Evolutionary conservation across 495 filamentous ascomycete species (phyloP), one percentile per base, ranked within the genome.

Genomic region (Penicillium goetzii): DNA sequence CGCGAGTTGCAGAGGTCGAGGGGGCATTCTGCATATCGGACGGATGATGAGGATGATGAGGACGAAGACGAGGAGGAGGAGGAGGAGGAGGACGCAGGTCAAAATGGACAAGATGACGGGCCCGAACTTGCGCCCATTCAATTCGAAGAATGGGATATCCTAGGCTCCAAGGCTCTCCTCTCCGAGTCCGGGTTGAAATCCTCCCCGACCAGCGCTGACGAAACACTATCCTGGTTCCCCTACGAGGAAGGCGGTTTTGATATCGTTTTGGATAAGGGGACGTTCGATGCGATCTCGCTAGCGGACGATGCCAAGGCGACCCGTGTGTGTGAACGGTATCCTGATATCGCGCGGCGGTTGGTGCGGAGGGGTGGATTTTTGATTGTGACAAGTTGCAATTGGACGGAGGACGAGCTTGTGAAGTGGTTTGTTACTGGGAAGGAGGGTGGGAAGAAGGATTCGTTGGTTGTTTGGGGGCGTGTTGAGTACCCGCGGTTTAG

Each of bases 381-480:
- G 68, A 72, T 97, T 34, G 85, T 99, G 25, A 97, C 95, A 63
- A 96, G 91, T 70, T 99, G 95, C 73, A 99, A 99, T 78, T 99
- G 95, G 95, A 97, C 95, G 38, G 92, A 95, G 80, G 83, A 86
- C 59, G 95, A 99, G 81, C 75, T 99, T 69, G 78, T 81, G 61
- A 72, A 68, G 12, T 96, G 92, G 92, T 93, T 96, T 74, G 84
- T 78, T 53, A 74, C 72, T 21, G 70, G 61, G 21, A 21, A 63
- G 41, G 64, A 61, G 11, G 23, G 58, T 5, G 30, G 34, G n/a
- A 6, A 64, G 59, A 1, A 72, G 33, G 76, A 74, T 70, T 68
- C 72, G 58, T 76, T 92, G 66, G 72, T 74, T 59, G 83, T 82
- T 67, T 85, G 86, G 66, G 88, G 86, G 0, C 83, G 81, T 65